Percentiles rank a stretch among this genome's conserved stretches.
These are phyloP conservation scores for Groenewaldozyma auringiensis DNA, from an alignment of 1,139 yeast species.

Conservation along the genomic window DNA sequence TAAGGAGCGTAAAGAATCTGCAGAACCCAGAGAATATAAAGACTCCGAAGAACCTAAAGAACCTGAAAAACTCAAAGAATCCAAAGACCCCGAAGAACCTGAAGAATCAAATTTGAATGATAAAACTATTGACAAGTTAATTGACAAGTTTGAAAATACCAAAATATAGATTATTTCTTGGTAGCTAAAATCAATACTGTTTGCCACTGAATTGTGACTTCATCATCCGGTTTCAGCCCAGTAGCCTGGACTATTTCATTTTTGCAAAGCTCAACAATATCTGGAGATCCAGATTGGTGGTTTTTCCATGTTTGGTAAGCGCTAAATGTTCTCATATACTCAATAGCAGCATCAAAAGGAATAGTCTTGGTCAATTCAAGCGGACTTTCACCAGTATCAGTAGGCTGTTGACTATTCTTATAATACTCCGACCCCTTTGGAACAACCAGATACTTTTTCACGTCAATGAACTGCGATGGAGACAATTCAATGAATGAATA, in stretches of 20 bases:
- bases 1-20: no score
- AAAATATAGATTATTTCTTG: no score
- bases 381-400: constrained; percentile 24
- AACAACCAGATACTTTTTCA: constrained; percentile 27
- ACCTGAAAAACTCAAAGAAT: no score
- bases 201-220: constrained; percentile 49
- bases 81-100: no score
- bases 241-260: constrained; percentile 37
- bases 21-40: no score
- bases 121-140: no score
- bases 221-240: constrained; percentile 41
- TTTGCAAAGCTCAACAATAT: constrained; percentile 34
- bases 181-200: constrained; percentile 46
- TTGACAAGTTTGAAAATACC: no score
- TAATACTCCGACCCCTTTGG: constrained; percentile 22
- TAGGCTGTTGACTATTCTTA: constrained; percentile 11
- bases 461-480: constrained; percentile 37
- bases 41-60: no score
- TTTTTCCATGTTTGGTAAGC: constrained; percentile 61
- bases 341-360: constrained; percentile 39
- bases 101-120: no score
- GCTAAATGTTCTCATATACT: constrained; percentile 59
- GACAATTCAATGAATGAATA: constrained; percentile 39
- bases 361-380: constrained; percentile 38
- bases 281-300: constrained; percentile 28